These are phyloP conservation scores for Cytospora piceae DNA, from an alignment of 2,329 filamentous ascomycete genomes.

Conservation along the genomic window DNA sequence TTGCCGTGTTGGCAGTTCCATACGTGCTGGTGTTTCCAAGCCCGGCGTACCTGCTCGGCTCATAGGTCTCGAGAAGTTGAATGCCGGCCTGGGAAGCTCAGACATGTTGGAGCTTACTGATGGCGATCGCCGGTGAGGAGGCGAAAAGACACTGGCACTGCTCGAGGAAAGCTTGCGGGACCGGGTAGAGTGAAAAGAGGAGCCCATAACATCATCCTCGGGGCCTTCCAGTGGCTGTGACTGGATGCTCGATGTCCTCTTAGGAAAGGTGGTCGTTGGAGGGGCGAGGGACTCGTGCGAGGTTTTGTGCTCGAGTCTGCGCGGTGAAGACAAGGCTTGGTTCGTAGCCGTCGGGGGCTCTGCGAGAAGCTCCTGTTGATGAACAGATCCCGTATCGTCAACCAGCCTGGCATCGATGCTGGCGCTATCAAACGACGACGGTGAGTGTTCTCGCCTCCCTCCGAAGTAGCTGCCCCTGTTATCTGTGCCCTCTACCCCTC, in stretches of 20 bases:
- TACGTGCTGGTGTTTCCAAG: slow-evolving; percentile 31
- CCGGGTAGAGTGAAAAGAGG: slow-evolving; percentile 64
- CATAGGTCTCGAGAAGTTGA: slow-evolving; percentile 92
- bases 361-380: slow-evolving; percentile 41
- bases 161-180: slow-evolving; percentile 79
- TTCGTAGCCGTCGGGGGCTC: slow-evolving; percentile 42
- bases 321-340: slow-evolving; percentile 47
- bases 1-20: slow-evolving; percentile 64
- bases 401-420: slow-evolving; percentile 28
- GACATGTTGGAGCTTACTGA: slow-evolving; percentile 85
- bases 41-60: slow-evolving; percentile 70
- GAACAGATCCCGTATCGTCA: slow-evolving; percentile 31
- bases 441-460: slow-evolving; percentile 61
- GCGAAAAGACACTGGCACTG: slow-evolving; percentile 58
- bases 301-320: slow-evolving; percentile 46
- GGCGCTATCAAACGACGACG: slow-evolving; percentile 52
- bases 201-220: slow-evolving; percentile 69
- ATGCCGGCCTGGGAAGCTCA: slow-evolving; percentile 70
- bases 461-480: slow-evolving; percentile 53
- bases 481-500: slow-evolving; percentile 44
- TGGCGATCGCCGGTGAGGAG: slow-evolving; percentile 73
- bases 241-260: slow-evolving; percentile 62
- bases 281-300: slow-evolving; percentile 51
- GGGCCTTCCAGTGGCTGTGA: slow-evolving; percentile 63
- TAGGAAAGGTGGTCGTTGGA: slow-evolving; percentile 43